Base-by-base conservation (phyloP, 257 asterid genomes). In the Solanum paucissectum region DNA sequence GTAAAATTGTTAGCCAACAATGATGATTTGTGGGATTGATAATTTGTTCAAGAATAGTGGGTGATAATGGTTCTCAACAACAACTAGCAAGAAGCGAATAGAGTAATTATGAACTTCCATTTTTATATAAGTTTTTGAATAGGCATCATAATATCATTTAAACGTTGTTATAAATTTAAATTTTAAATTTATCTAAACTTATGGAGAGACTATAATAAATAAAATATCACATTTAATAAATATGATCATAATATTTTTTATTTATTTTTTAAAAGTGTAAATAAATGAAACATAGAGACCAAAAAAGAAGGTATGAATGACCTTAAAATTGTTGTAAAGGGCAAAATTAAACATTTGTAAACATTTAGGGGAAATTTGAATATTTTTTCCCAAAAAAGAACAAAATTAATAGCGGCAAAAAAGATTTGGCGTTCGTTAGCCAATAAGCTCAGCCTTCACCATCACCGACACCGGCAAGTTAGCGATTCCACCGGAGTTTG, bases 21-120 rank as follows among this genome's bases (percentile, higher is more conserved):
- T 55, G 12, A 55, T 55, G 64, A 20, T 20, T 7, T 0, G 25
- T 7, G 25, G 11, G n/a, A 20, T 20, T 55, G 5, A 55, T 55
- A 55, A 2, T 55, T 52, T 52, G 0, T 52, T 20, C 0, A 0
- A 52, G 4, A 18, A 52, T 18, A 7, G n/a, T 1, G n/a, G 62
- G 9, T 52, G 10, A 52, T 52, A 52, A 52, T 6, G n/a, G 1
- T 0, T 4, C 10, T 0, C 18, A 46, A 0, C 9, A 2, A 37
- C 9, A 37, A 44, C 2, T 4, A 38, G 20, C 2, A 55, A 18
- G 0, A 18, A 18, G 6, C 0, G 0, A 52, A 52, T 52, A 52
- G 10, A 55, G 4, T 52, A 52, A 52, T 20, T 3, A 20, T 3
- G 0, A 55, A 55, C 11, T 55, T 3, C 20, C 11, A 55, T 20